A percentile compares a stretch with the other conserved stretches of the same genome.
Evolutionary conservation across 495 filamentous ascomycete species (phyloP).

Genomic region (Thozetella sp.): DNA sequence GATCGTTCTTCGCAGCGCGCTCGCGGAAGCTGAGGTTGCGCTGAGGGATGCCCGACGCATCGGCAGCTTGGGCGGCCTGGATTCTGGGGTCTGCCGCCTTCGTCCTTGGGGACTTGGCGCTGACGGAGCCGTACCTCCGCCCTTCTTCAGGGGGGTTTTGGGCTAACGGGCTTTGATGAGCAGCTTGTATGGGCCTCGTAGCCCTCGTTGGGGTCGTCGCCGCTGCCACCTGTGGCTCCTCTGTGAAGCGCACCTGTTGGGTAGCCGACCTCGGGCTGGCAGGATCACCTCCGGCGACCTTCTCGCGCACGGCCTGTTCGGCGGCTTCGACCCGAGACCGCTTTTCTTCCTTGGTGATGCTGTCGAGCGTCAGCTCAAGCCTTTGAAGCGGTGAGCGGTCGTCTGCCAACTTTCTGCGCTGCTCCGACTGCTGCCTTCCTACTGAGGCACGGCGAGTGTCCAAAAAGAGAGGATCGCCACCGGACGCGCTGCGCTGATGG

Average conservation of each 20-base stretch:
- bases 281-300: neutral
- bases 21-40: slow-evolving; percentile 53
- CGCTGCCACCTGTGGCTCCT: slow-evolving; percentile 11
- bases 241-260: slow-evolving; percentile 21
- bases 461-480: slow-evolving; percentile 25
- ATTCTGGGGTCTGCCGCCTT: slow-evolving; percentile 27
- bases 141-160: slow-evolving; percentile 36
- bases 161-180: slow-evolving; percentile 27
- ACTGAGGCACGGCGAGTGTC: slow-evolving; percentile 22
- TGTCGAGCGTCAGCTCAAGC: slow-evolving; percentile 82
- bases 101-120: slow-evolving; percentile 22
- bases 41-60: slow-evolving; percentile 34
- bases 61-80: slow-evolving; percentile 14
- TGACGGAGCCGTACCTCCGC: slow-evolving; percentile 19
- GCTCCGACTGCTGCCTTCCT: slow-evolving; percentile 16
- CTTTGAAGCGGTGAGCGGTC: slow-evolving; percentile 89
- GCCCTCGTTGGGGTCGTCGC: slow-evolving; percentile 12
- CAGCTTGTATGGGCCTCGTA: slow-evolving; percentile 14
- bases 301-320: slow-evolving; percentile 4
- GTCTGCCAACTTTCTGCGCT: slow-evolving; percentile 61
- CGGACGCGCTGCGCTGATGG: slow-evolving; percentile 25
- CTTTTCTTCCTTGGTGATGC: slow-evolving; percentile 92
- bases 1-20: slow-evolving; percentile 39
- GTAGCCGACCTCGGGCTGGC: slow-evolving; percentile 7
- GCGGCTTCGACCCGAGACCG: slow-evolving; percentile 28